Base-by-base conservation (phyloP, 2,329 filamentous ascomycete species). In the Penicillium freii region DNA sequence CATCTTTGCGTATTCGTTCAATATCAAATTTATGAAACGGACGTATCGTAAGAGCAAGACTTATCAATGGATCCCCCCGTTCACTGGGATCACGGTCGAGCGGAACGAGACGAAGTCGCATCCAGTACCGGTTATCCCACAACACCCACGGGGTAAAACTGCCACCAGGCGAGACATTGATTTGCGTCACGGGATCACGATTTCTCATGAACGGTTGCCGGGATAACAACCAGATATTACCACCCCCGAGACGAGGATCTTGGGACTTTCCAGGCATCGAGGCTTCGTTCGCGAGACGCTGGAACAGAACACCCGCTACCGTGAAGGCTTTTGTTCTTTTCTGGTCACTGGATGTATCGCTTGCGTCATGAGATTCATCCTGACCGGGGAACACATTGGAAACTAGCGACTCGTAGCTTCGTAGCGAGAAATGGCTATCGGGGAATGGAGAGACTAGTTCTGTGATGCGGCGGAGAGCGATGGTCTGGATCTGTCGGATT, bases 81-180 rank as follows among this genome's bases (percentile, higher is more conserved):
- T 40, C 42, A 29, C n/a, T 40, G 1, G 27, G 17, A 17, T 57
- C 54, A 15, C 13, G 21, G 23, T 57, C 49, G 11, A 38, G 23
- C 1, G 60, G 47, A 5, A 63, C 54, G 19, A 80, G 73, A 29
- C 69, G 65, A 11, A 85, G 54, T 2, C 75, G 76, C 48, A 86
- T 73, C 84, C 84, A 86, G 68, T 76, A 85, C 21, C 84, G 76
- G 46, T 78, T 75, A 63, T 85, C 83, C 75, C 82, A 85, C 17
- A 86, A 51, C 19, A 38, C 29, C 42, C 48, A 29, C 29, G n/a
- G 27, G 13, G 43, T 48, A 10, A 48, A 47, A 40, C 19, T 40
- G 31, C 31, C n/a, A 25, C 21, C 8, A 29, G 46, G n/a, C 1
- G 68, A 58, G 23, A 70, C 38, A 5, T 62, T 52, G 17, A 71